A percentile compares a stretch with the other conserved stretches of the same genome.
Evolutionary conservation across 345 rosid genomes (phyloP).

Genomic region (Toxicodendron radicans): DNA sequence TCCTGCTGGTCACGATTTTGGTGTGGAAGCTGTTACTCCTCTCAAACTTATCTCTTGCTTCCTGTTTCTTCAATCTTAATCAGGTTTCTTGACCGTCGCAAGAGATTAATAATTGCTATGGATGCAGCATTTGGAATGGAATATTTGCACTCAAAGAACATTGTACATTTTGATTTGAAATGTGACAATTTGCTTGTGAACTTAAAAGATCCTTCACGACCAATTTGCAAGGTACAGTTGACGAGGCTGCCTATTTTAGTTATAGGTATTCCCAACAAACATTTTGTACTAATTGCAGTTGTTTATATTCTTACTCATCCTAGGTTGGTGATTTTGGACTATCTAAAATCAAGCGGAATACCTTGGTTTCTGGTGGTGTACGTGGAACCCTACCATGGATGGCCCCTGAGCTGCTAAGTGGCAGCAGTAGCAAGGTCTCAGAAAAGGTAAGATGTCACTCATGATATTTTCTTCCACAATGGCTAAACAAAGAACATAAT

Average conservation of each 20-base stretch:
- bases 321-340: slow-evolving; percentile 90
- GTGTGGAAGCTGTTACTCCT: background rate
- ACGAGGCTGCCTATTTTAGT: slow-evolving; percentile 6
- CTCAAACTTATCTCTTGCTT: slow-evolving; percentile 6
- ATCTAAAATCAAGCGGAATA: slow-evolving; percentile 78
- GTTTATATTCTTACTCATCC: slow-evolving; percentile 14
- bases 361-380: slow-evolving; percentile 87
- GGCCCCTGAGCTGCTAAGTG: slow-evolving; percentile 85
- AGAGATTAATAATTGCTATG: slow-evolving; percentile 78
- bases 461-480: slow-evolving; percentile 2
- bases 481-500: background rate
- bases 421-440: slow-evolving; percentile 77
- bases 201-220: slow-evolving; percentile 84
- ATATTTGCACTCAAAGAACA: slow-evolving; percentile 77
- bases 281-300: slow-evolving; percentile 2
- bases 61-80: slow-evolving; percentile 15
- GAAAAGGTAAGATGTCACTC: slow-evolving; percentile 54
- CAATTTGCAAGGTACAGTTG: slow-evolving; percentile 72
- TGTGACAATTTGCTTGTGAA: slow-evolving; percentile 81
- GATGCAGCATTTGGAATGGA: slow-evolving; percentile 94
- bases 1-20: slow-evolving; percentile 4
- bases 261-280: background rate
- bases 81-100: slow-evolving; percentile 76
- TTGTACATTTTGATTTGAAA: slow-evolving; percentile 82
- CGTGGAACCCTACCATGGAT: slow-evolving; percentile 90